phyloP scores from a whole-genome alignment of 1,284 basidiomycete species.

The Rhizopogon hawkerae region DNA sequence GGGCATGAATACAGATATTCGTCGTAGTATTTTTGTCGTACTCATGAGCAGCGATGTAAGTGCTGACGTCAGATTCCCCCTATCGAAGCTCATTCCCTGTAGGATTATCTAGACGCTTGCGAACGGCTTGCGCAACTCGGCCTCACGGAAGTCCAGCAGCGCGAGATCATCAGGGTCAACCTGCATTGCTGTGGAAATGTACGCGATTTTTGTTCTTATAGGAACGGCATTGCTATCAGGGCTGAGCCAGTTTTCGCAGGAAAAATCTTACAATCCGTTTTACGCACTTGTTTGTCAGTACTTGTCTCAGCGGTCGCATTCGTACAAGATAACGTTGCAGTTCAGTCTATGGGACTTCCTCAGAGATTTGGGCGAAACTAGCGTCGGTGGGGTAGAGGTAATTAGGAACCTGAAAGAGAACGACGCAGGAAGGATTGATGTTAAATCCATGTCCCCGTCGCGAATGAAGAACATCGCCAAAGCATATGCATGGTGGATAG shows the following conservation, averaged over 20 bases:
- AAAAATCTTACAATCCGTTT: constrained; percentile 91
- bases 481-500: constrained; percentile 81
- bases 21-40: constrained; percentile 85
- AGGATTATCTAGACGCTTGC: constrained; percentile 94
- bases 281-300: constrained; percentile 83
- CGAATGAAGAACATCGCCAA: constrained; percentile 60
- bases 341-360: constrained; percentile 98
- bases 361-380: constrained; percentile 80
- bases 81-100: not conserved
- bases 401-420: constrained; percentile 56
- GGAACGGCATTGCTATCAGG: constrained; percentile 1
- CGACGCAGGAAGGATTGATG: constrained; percentile 36
- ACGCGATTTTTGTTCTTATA: constrained; percentile 6
- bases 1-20: constrained; percentile 98
- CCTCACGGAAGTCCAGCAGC: constrained; percentile 84
- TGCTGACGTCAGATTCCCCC: constrained; percentile 2
- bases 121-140: constrained; percentile 78
- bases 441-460: constrained; percentile 51
- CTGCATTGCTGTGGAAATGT: constrained; percentile 93
- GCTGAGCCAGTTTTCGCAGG: constrained; percentile 38
- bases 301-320: constrained; percentile 65
- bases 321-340: constrained; percentile 88
- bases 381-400: constrained; percentile 74
- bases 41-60: constrained; percentile 89
- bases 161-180: constrained; percentile 88